Conservation (phyloP, 2,329 filamentous ascomycete species). For the Ploettnerulaceae sp. region DNA sequence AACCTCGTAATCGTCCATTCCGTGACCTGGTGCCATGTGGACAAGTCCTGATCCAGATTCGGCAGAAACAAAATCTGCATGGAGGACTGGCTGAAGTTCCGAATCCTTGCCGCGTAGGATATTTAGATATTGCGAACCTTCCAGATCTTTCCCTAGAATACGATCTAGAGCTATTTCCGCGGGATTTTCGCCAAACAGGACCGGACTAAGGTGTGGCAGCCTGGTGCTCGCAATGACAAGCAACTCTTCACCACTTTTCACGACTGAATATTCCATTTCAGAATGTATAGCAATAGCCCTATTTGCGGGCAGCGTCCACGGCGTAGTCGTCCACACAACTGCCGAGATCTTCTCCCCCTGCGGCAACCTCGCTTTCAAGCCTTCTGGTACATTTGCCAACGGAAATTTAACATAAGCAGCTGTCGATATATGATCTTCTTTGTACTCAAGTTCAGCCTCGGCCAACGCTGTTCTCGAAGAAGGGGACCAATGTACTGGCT, state of each 20-base stretch:
- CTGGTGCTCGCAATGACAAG: constrained; percentile 70
- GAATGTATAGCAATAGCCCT: constrained; percentile 77
- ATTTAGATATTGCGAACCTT: constrained; percentile 63
- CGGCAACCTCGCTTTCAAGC: constrained; percentile 39
- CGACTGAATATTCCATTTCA: constrained; percentile 67
- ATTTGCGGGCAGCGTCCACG: constrained; percentile 95
- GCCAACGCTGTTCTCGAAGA: constrained; percentile 75
- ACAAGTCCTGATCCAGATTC: constrained; percentile 94
- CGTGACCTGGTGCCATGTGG: constrained; percentile 89
- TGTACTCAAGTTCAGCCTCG: constrained; percentile 81
- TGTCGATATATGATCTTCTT: constrained; percentile 65
- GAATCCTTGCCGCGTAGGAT: constrained; percentile 58
- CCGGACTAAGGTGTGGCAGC: constrained; percentile 52
- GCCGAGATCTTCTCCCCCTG: constrained; percentile 54
- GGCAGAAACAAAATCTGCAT: constrained; percentile 83
- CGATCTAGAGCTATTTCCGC: constrained; percentile 46
- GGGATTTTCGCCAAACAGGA: constrained; percentile 35
- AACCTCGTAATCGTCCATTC: constrained; percentile 90
- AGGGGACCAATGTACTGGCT: constrained; percentile 84
- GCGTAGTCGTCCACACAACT: constrained; percentile 98
- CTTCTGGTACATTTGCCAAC: constrained; percentile 45
- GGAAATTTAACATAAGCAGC: constrained; percentile 80
- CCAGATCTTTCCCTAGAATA: constrained; percentile 61
- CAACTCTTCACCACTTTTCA: constrained; percentile 51
- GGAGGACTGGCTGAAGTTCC: constrained; percentile 63